These are phyloP conservation scores for Suillus clintonianus DNA, from an alignment of 768 basidiomycete species.

Conservation along the genomic window DNA sequence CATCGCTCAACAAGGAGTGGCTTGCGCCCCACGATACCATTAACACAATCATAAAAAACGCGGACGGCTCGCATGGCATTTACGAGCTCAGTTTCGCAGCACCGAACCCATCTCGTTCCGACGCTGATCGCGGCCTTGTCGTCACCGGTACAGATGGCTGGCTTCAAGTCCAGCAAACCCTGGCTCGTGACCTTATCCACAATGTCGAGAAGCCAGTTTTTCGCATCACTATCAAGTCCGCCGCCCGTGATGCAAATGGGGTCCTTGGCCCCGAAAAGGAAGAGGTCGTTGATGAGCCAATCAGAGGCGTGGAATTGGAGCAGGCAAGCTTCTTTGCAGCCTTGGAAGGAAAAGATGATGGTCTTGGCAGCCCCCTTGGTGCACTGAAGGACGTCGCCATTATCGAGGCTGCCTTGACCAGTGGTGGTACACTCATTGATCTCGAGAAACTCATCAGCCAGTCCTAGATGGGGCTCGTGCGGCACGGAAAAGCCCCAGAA, in stretches of 20 bases:
- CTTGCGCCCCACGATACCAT: slow-evolving; percentile 84
- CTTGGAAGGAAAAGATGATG: slow-evolving; percentile 49
- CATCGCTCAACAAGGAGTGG: slow-evolving; percentile 69
- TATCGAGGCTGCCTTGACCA: slow-evolving; percentile 76
- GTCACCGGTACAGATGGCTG: slow-evolving; percentile 68
- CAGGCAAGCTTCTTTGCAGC: slow-evolving; percentile 59
- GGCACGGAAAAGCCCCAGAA: not conserved
- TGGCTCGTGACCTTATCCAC: slow-evolving; percentile 25
- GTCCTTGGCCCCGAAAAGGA: slow-evolving; percentile 37
- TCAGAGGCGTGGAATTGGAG: slow-evolving; percentile 57
- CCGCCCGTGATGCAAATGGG: slow-evolving; percentile 21
- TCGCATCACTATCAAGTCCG: slow-evolving; percentile 42
- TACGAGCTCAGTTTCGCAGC: slow-evolving; percentile 65
- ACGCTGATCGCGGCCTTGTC: slow-evolving; percentile 25
- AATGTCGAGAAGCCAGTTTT: slow-evolving; percentile 26
- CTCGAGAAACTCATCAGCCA: slow-evolving; percentile 39
- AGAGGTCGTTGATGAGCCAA: slow-evolving; percentile 46
- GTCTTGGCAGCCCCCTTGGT: slow-evolving; percentile 58
- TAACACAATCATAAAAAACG: slow-evolving; percentile 47
- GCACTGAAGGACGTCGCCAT: slow-evolving; percentile 77
- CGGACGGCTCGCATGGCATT: slow-evolving; percentile 57
- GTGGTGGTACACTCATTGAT: slow-evolving; percentile 61
- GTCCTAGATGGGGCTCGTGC: not conserved
- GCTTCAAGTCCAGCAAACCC: slow-evolving; percentile 46
- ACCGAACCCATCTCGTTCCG: slow-evolving; percentile 45